Evolutionary conservation across 2,329 filamentous ascomycete species (phyloP).

Genomic region (Fusarium drepaniforme): DNA sequence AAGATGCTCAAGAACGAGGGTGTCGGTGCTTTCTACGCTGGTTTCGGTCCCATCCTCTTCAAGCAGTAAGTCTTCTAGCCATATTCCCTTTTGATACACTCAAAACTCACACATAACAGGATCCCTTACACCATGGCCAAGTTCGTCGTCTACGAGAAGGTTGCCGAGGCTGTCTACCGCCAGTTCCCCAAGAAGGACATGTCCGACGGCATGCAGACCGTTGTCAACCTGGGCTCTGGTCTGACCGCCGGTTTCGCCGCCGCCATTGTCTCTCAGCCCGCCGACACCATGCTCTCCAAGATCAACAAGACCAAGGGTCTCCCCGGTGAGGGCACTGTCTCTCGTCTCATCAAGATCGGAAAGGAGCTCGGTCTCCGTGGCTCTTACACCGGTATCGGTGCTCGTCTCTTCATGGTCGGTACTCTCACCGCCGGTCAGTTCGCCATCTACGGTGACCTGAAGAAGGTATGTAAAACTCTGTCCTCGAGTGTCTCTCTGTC

Average conservation of each 20-base stretch:
- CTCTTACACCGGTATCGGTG: slow-evolving; percentile 84
- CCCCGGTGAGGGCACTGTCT: slow-evolving; percentile 85
- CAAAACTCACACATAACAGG: slow-evolving; percentile 58
- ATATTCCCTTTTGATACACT: slow-evolving; percentile 19
- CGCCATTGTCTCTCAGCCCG: slow-evolving; percentile 88
- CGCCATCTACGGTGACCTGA: slow-evolving; percentile 82
- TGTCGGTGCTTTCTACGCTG: slow-evolving; percentile 88
- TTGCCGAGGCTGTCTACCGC: slow-evolving; percentile 79
- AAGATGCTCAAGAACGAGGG: slow-evolving; percentile 90
- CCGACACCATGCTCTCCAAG: slow-evolving; percentile 94
- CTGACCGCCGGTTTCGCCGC: slow-evolving; percentile 79
- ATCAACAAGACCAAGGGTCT: slow-evolving; percentile 95
- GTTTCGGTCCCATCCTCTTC: slow-evolving; percentile 88
- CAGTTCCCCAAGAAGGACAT: slow-evolving; percentile 77
- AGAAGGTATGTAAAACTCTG: slow-evolving; percentile 24
- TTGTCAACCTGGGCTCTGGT: slow-evolving; percentile 78
- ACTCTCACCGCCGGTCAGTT: slow-evolving; percentile 85
- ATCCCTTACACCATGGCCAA: slow-evolving; percentile 96
- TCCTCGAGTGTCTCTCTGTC: not conserved
- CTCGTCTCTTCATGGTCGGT: slow-evolving; percentile 74
- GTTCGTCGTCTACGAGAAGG: slow-evolving; percentile 95
- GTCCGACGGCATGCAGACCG: slow-evolving; percentile 78
- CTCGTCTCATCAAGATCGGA: slow-evolving; percentile 87
- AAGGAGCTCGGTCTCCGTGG: slow-evolving; percentile 86
- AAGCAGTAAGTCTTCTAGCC: slow-evolving; percentile 49